Percentiles rank a stretch among this genome's conserved stretches.
Conservation (phyloP, 108 stramenopile genomes). For the Conticribra weissflogii region DNA sequence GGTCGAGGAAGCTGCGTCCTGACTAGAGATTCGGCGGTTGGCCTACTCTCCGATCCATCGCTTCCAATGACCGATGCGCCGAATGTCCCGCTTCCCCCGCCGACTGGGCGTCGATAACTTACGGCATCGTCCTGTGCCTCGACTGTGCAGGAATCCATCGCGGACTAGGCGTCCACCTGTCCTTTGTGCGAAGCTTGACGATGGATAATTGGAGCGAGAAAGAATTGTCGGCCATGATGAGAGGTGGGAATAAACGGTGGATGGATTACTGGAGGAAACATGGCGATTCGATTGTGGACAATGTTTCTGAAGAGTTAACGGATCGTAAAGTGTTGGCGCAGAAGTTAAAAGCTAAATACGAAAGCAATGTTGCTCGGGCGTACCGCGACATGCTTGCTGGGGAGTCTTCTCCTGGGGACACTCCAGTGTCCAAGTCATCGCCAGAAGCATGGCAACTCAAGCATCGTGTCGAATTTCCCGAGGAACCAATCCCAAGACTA, state of each 20-base stretch:
- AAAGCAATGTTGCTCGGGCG: slow-evolving; percentile 22
- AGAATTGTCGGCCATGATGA: slow-evolving; percentile 43
- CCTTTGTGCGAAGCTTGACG: slow-evolving; percentile 54
- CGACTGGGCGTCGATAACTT: slow-evolving; percentile 81
- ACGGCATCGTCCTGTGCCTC: slow-evolving; percentile 80
- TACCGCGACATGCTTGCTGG: slow-evolving; percentile 28
- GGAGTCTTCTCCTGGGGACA: neutral
- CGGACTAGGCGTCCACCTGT: slow-evolving; percentile 56
- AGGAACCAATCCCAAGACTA: slow-evolving; percentile 9
- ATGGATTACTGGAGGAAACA: slow-evolving; percentile 27
- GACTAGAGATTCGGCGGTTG: too few relatives aligned
- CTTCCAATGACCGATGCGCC: slow-evolving; percentile 57
- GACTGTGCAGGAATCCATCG: slow-evolving; percentile 79
- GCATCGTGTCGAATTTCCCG: slow-evolving; percentile 4
- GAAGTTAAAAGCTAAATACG: slow-evolving; percentile 34
- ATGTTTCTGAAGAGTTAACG: neutral
- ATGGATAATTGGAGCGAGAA: slow-evolving; percentile 61
- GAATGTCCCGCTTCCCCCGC: slow-evolving; percentile 71
- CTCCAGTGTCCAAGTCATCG: too few relatives aligned
- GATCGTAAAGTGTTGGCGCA: slow-evolving; percentile 20
- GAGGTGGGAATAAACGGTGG: slow-evolving; percentile 56
- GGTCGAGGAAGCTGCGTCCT: too few relatives aligned
- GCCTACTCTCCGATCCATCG: slow-evolving; percentile 34
- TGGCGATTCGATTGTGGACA: neutral
- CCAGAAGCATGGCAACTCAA: too few relatives aligned